Conservation (phyloP, 176 grass and related monocot genomes). For the Alopecurus myosuroides region DNA sequence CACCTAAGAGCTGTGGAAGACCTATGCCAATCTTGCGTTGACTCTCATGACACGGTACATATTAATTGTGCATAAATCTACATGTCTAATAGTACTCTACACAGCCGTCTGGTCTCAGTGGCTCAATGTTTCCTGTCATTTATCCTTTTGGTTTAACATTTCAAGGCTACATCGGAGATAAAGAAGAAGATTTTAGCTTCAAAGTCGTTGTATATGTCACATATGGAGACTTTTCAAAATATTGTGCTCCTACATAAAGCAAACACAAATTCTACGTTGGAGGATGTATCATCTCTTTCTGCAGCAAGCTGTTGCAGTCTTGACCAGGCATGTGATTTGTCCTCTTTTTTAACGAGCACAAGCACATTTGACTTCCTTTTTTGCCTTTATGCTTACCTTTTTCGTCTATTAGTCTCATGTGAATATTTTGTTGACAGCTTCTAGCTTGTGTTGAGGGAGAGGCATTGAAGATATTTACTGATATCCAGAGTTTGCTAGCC, state of each 20-base stretch:
- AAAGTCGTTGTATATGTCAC: constrained; percentile 64
- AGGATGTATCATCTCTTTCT: constrained; percentile 68
- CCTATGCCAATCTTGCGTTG: constrained; percentile 78
- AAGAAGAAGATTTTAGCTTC: constrained; percentile 86
- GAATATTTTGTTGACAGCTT: constrained; percentile 48
- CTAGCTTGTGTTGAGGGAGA: constrained; percentile 61
- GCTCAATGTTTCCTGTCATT: background rate
- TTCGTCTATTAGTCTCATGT: constrained; percentile 18
- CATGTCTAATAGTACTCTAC: constrained; percentile 5
- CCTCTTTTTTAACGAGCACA: background rate
- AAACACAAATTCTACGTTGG: constrained; percentile 58
- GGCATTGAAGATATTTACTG: constrained; percentile 56
- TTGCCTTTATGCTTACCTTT: background rate
- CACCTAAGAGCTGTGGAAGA: constrained; percentile 74
- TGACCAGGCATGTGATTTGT: constrained; percentile 63
- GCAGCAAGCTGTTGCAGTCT: constrained; percentile 69
- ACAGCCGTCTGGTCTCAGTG: background rate
- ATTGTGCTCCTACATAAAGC: constrained; percentile 87
- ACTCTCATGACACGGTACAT: constrained; percentile 85
- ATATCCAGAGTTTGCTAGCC: constrained; percentile 65
- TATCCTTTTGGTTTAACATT: constrained; percentile 13
- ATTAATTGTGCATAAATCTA: background rate
- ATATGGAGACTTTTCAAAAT: constrained; percentile 92
- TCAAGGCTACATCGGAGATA: constrained; percentile 66
- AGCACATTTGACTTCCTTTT: background rate